Percentiles rank a stretch among this genome's conserved stretches.
Evolutionary conservation across 805 yeast genomes (phyloP).

Genomic region (Kodamaea hsintzibuensis): DNA sequence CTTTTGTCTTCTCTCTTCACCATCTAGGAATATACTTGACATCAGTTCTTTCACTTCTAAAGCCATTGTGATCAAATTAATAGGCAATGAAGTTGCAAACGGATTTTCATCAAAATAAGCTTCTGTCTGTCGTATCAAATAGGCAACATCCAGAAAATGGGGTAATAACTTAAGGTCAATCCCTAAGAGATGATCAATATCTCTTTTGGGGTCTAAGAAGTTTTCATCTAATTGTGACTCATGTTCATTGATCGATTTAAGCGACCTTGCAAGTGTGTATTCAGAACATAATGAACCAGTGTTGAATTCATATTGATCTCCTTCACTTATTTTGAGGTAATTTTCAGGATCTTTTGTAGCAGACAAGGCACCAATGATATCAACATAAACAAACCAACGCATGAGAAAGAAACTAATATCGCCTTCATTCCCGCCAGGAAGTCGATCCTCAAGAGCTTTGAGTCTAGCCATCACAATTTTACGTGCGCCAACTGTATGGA

Average conservation of each 20-base stretch:
- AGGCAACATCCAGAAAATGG: slow-evolving; percentile 50
- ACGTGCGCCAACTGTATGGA: slow-evolving; percentile 67
- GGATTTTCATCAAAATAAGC: slow-evolving; percentile 13
- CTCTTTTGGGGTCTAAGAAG: slow-evolving; percentile 29
- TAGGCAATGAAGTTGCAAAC: slow-evolving; percentile 14
- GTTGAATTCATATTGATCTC: not conserved
- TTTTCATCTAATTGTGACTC: slow-evolving; percentile 17
- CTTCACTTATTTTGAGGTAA: slow-evolving; percentile 26
- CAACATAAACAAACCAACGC: slow-evolving; percentile 71
- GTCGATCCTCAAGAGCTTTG: slow-evolving; percentile 2
- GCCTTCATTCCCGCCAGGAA: slow-evolving; percentile 21
- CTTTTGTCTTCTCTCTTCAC: slow-evolving; percentile 28
- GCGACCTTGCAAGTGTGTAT: slow-evolving; percentile 18
- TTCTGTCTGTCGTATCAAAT: slow-evolving; percentile 32
- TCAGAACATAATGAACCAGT: not conserved
- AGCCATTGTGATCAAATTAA: slow-evolving; percentile 32
- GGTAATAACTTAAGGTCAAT: slow-evolving; percentile 65
- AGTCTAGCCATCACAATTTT: slow-evolving; percentile 56
- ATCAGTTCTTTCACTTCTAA: slow-evolving; percentile 34
- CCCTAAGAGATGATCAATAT: slow-evolving; percentile 65
- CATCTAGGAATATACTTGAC: slow-evolving; percentile 20
- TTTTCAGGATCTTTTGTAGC: slow-evolving; percentile 45
- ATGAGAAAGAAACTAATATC: slow-evolving; percentile 55
- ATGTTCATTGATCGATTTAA: not conserved
- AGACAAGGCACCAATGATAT: slow-evolving; percentile 62